A percentile compares a stretch with the other conserved stretches of the same genome.
phyloP scores from a whole-genome alignment of 73 alveolate species.

The Paramecium caudatum region DNA sequence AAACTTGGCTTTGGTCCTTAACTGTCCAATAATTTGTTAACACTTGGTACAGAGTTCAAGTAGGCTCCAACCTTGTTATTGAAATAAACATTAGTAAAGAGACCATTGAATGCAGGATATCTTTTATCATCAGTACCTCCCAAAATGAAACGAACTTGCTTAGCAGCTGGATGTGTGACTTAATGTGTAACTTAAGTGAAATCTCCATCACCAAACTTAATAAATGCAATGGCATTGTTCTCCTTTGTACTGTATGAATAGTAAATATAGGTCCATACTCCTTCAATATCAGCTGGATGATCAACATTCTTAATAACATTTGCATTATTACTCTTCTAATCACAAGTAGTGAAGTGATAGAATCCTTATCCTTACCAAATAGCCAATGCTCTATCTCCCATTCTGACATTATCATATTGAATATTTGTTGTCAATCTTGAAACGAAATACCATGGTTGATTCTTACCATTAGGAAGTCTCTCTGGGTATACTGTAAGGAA shows the following conservation, averaged over 20 bases:
- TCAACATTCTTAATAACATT: not conserved
- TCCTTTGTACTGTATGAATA: slow-evolving; percentile 2
- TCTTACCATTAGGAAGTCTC: not conserved
- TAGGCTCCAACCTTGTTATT: slow-evolving; percentile 39
- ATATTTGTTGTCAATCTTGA: not conserved
- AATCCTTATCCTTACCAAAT: slow-evolving; percentile 53
- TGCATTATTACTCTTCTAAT: not conserved
- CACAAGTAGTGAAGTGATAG: slow-evolving; percentile 11
- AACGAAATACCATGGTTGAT: slow-evolving; percentile 1
- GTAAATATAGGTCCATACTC: slow-evolving; percentile 53
- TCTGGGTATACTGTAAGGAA: not conserved
- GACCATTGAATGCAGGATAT: slow-evolving; percentile 28
- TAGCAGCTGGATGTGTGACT: not conserved
- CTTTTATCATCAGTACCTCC: slow-evolving; percentile 8
- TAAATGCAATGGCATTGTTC: not conserved
- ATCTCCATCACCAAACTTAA: not conserved
- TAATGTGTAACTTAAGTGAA: not conserved
- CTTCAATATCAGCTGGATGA: slow-evolving; percentile 55
- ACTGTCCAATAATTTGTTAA: slow-evolving; percentile 19
- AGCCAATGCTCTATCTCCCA: slow-evolving; percentile 20
- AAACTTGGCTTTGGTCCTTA: slow-evolving; percentile 52
- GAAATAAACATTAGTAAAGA: not conserved
- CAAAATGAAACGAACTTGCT: not conserved
- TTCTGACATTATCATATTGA: not conserved
- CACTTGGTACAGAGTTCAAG: not conserved